Percentiles rank a stretch among this genome's conserved stretches.
Conservation (phyloP, 257 asterid genomes). For the Eucommia ulmoides region DNA sequence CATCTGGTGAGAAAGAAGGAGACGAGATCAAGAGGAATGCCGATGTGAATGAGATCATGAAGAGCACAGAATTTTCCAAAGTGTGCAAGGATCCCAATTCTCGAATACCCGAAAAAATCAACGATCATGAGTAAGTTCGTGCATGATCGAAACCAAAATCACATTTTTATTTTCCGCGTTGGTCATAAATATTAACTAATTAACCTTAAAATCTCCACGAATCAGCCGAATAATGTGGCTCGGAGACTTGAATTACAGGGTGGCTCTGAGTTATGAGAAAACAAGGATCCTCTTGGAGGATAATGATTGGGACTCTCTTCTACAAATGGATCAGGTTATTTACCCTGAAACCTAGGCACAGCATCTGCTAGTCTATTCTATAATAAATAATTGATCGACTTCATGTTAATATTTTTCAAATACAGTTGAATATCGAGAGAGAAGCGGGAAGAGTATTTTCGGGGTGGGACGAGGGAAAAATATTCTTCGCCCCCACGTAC, state of each 20-base stretch:
- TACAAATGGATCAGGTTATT: constrained; percentile 82
- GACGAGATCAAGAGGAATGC: constrained; percentile 70
- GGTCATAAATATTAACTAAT: too few relatives aligned
- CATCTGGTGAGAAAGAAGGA: constrained; percentile 95
- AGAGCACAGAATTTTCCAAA: constrained; percentile 44
- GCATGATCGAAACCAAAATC: too few relatives aligned
- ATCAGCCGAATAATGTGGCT: constrained; percentile 85
- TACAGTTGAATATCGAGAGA: constrained; percentile 64
- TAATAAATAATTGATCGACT: too few relatives aligned
- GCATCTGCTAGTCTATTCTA: too few relatives aligned
- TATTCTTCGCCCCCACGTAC: constrained; percentile 80
- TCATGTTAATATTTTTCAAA: too few relatives aligned
- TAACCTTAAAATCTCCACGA: not conserved
- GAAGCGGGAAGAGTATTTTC: constrained; percentile 70
- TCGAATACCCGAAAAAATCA: constrained; percentile 40
- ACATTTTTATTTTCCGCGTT: too few relatives aligned
- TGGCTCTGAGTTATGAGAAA: constrained; percentile 72
- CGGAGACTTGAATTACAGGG: constrained; percentile 89
- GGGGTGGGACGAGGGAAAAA: constrained; percentile 87
- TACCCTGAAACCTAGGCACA: too few relatives aligned
- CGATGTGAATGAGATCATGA: constrained; percentile 68
- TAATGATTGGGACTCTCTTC: constrained; percentile 76
- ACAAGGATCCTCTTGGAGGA: constrained; percentile 55
- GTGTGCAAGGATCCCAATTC: constrained; percentile 44
- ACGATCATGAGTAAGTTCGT: constrained; percentile 61